Base-by-base conservation (phyloP, 2,329 filamentous ascomycete species). In the Ilyonectria destructans region DNA sequence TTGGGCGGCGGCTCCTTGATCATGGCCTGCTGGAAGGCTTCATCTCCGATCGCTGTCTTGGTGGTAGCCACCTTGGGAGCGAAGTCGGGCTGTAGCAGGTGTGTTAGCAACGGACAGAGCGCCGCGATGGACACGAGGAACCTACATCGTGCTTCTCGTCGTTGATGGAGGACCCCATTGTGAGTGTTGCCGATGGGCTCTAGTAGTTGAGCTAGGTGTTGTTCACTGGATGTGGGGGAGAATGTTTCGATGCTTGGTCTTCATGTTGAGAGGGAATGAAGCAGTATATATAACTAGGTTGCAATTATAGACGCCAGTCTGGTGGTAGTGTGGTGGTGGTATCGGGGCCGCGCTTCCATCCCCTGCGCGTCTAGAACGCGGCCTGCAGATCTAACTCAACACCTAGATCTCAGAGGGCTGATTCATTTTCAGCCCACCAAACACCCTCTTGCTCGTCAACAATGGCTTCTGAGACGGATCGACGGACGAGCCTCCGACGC, bases 1-100 rank as follows among this genome's bases (percentile, higher is more conserved):
- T 69, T 74, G 0, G 68, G 65, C 35, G 76, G 75, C 17, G 76
- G 76, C 70, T 77, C 76, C 74, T 77, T 77, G 59, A 77, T 66
- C 75, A 77, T 40, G 43, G 76, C 76, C 69, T 75, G 70, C 60
- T 77, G 74, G 67, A 75, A 77, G 40, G 68, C 72, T 58, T 76
- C 74, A 69, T 76, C 73, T 63, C 74, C 74, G 19, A 75, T 65
- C n/a, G 62, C 72, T 7, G 66, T 69, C 70, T 76, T 76, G 67
- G 71, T 68, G 55, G 12, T 46, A 26, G 65, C 71, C 43, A 62
- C 65, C 35, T 64, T n/a, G 19, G 29, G 23, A 10, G 19, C 58
- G 5, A 15, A 57, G 33, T 67, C 12, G 17, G n/a, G n/a, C 56
- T 48, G 43, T 2, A 15, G 4, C 5, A 29, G 4, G 23, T 15